Conservation (phyloP, 2,329 filamentous ascomycete genomes). For the Mariannaea sp. region DNA sequence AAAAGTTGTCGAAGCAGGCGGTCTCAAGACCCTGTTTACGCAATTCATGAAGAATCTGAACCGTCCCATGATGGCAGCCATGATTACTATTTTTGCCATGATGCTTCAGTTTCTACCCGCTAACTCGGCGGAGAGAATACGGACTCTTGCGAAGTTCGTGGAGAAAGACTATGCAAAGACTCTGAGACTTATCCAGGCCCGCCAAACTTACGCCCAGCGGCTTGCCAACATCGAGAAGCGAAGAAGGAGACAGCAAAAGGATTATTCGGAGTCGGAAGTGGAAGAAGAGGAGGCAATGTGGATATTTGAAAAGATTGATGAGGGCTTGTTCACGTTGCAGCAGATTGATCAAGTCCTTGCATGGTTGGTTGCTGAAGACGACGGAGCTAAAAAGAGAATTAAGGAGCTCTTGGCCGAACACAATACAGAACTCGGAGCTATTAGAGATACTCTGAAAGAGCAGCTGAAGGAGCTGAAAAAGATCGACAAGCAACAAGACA, state of each 20-base stretch:
- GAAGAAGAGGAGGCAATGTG: constrained; percentile 71
- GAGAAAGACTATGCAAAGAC: constrained; percentile 94
- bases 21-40: constrained; percentile 83
- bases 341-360: constrained; percentile 83
- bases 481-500: constrained; percentile 63
- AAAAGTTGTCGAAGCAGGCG: constrained; percentile 78
- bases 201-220: constrained; percentile 68
- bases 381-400: constrained; percentile 71
- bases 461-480: constrained; percentile 59
- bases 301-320: constrained; percentile 77
- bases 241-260: constrained; percentile 35
- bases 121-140: constrained; percentile 77
- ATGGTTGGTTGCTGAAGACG: constrained; percentile 91
- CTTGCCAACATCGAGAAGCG: constrained; percentile 65
- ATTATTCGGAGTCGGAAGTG: constrained; percentile 25
- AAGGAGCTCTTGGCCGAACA: constrained; percentile 66
- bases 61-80: constrained; percentile 74
- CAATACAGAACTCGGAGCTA: constrained; percentile 65
- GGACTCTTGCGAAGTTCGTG: constrained; percentile 89
- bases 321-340: constrained; percentile 82
- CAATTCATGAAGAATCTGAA: constrained; percentile 83
- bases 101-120: constrained; percentile 80
- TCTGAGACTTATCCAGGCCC: constrained; percentile 69
- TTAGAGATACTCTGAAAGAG: constrained; percentile 71
- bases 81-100: constrained; percentile 83